These are phyloP conservation scores for Eimeria sp. DNA, from an alignment of 169 alveolate genomes.

Conservation along the genomic window DNA sequence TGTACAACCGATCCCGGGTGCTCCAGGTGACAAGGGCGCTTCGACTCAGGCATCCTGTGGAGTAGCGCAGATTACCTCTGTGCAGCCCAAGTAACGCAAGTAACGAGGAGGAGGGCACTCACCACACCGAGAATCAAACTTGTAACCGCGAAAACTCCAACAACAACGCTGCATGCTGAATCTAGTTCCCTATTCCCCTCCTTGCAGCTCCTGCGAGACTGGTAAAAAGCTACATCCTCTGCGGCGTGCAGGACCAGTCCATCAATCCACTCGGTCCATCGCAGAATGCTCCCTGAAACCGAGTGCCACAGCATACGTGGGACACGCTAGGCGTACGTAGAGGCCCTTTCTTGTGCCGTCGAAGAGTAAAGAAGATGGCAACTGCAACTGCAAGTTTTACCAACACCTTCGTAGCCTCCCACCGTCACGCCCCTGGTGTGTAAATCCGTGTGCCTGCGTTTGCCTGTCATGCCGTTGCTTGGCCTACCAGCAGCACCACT, in stretches of 20 bases:
- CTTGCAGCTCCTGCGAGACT: slow-evolving; percentile 55
- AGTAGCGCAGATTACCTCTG: not conserved
- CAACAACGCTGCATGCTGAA: slow-evolving; percentile 31
- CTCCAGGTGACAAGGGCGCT: not conserved
- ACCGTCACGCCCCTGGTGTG: not conserved
- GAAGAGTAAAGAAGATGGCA: not conserved
- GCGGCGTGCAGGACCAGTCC: slow-evolving; percentile 62
- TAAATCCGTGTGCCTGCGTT: not conserved
- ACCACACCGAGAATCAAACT: slow-evolving; percentile 52
- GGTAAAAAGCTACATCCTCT: slow-evolving; percentile 25
- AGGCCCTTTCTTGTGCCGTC: not conserved
- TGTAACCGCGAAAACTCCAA: not conserved
- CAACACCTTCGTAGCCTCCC: not conserved
- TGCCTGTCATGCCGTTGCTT: not conserved
- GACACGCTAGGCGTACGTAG: not conserved
- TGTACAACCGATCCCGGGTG: not conserved
- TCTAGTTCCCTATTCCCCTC: slow-evolving; percentile 25
- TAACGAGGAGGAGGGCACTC: not conserved
- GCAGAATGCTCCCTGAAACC: slow-evolving; percentile 49
- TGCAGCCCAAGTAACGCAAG: not conserved
- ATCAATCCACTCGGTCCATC: slow-evolving; percentile 67
- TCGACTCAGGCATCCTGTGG: not conserved
- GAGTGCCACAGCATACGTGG: not conserved
- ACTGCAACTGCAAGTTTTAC: not conserved
- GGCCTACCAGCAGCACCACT: not conserved